These are phyloP conservation scores for Mycosphaerella sp. DNA, from an alignment of 2,329 filamentous ascomycete genomes.

Conservation along the genomic window DNA sequence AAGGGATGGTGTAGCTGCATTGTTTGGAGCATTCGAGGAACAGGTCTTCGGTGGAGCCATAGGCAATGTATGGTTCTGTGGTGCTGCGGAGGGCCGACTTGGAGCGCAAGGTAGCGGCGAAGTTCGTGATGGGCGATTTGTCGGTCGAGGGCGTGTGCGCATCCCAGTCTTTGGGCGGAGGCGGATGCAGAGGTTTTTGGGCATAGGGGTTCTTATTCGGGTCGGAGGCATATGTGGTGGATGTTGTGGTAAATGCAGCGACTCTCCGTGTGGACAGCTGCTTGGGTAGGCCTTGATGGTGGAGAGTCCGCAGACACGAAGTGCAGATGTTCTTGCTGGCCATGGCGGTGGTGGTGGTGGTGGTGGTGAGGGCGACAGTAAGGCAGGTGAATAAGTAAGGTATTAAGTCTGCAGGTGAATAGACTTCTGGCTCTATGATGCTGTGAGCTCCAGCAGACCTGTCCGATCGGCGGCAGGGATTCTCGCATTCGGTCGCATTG, in stretches of 20 bases:
- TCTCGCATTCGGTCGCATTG: no score
- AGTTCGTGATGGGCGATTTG: conserved; percentile 18
- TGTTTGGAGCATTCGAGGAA: conserved; percentile 68
- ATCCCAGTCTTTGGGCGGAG: conserved; percentile 13
- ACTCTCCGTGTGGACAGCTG: neutral
- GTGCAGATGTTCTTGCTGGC: conserved; percentile 23
- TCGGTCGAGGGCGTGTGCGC: conserved; percentile 10
- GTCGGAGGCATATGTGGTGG: conserved; percentile 8
- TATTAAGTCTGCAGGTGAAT: no score
- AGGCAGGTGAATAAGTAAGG: neutral
- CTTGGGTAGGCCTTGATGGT: conserved; percentile 11
- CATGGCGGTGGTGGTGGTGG: conserved; percentile 13
- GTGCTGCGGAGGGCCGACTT: conserved; percentile 34
- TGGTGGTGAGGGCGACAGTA: neutral
- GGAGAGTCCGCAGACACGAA: conserved; percentile 23
- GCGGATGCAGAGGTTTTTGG: conserved; percentile 11
- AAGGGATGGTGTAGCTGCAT: conserved; percentile 70
- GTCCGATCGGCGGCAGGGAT: no score
- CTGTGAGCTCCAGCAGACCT: neutral
- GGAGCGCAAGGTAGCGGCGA: conserved; percentile 26
- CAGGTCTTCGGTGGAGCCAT: conserved; percentile 70
- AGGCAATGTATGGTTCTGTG: conserved; percentile 68
- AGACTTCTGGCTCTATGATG: neutral
- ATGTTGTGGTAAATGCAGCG: neutral
- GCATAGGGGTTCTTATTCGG: conserved; percentile 10